These are phyloP conservation scores for Bipolaris gigantea DNA, from an alignment of 2,329 filamentous ascomycete genomes.

Conservation along the genomic window DNA sequence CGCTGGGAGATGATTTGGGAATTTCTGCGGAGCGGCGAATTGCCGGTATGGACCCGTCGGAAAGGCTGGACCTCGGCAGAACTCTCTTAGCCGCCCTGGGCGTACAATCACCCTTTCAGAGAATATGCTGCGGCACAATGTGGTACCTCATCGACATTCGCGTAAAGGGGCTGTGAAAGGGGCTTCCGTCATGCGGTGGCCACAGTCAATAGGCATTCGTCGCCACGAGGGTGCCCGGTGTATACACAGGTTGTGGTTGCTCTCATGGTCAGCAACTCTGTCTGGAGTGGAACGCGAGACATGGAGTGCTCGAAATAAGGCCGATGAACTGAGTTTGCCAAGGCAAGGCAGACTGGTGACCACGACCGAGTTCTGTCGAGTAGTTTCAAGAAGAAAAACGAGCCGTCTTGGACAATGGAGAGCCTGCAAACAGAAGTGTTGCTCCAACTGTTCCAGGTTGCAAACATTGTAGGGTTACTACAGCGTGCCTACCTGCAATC, in stretches of 20 bases:
- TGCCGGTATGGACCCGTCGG: not conserved
- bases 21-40: not conserved
- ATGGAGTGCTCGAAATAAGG: not conserved
- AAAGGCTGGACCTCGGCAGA: not conserved
- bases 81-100: not conserved
- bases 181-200: not conserved
- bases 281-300: slow-evolving; percentile 4
- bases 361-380: not conserved
- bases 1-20: not conserved
- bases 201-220: not conserved
- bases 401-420: not conserved
- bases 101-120: not conserved
- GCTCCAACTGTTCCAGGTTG: not conserved
- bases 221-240: not conserved
- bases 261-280: not conserved
- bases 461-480: not conserved
- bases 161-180: not conserved
- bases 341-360: slow-evolving; percentile 6
- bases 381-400: not conserved
- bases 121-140: not conserved
- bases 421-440: not conserved
- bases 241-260: not conserved
- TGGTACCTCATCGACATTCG: not conserved
- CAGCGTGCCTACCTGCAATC: not conserved
- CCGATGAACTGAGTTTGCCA: not conserved